phyloP scores from a whole-genome alignment of 1,284 basidiomycete species.

The Apiotrichum porosum region DNA sequence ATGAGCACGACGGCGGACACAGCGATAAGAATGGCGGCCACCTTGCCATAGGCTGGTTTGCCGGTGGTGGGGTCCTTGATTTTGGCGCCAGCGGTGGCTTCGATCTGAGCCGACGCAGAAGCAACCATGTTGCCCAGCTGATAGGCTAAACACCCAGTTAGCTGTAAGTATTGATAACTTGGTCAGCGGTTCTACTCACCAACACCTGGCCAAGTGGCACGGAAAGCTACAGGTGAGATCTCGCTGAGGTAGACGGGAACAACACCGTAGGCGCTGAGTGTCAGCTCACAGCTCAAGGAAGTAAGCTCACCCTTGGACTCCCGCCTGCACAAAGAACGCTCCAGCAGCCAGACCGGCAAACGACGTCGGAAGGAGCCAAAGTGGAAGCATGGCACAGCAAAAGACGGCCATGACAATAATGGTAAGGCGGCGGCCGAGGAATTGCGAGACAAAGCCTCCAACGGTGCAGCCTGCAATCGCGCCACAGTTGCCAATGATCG shows the following conservation, averaged over 20 bases:
- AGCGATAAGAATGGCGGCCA: slow-evolving; percentile 82
- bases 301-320: too few species aligned
- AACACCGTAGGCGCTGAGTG: slow-evolving; percentile 59
- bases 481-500: slow-evolving; percentile 70
- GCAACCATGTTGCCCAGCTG: slow-evolving; percentile 65
- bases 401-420: slow-evolving; percentile 54
- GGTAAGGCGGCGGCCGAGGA: slow-evolving; percentile 72
- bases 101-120: slow-evolving; percentile 82
- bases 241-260: slow-evolving; percentile 63
- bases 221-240: slow-evolving; percentile 75
- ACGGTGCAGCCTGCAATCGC: slow-evolving; percentile 71
- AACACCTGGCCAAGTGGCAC: slow-evolving; percentile 89
- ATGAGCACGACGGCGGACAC: slow-evolving; percentile 48
- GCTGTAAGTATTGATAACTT: slow-evolving; percentile 36
- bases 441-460: slow-evolving; percentile 74
- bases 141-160: not conserved
- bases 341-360: slow-evolving; percentile 41
- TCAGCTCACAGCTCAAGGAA: slow-evolving; percentile 74
- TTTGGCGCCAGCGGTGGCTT: slow-evolving; percentile 61
- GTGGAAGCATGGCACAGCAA: slow-evolving; percentile 50
- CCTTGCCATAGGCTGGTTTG: slow-evolving; percentile 69
- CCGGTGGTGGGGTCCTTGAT: slow-evolving; percentile 42
- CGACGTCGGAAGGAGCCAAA: slow-evolving; percentile 70
- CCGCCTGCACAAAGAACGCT: slow-evolving; percentile 19
- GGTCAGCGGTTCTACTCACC: too few species aligned